Base-by-base conservation (phyloP, 805 yeast species). In the Myxozyma monticola region DNA sequence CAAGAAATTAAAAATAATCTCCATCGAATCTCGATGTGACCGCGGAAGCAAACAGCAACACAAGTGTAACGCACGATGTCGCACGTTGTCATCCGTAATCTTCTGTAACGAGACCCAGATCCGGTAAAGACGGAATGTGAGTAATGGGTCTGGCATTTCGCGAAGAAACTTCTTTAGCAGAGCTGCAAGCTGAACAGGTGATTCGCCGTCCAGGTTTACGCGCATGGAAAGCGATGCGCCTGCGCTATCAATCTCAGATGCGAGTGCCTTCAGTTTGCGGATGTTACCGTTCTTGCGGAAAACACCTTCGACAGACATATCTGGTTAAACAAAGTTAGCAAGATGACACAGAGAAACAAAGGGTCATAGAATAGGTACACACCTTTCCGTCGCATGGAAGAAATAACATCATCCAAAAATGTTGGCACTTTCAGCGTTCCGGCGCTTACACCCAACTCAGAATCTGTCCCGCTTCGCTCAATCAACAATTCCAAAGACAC, bases 271-370 rank as follows among this genome's bases (percentile, higher is more conserved):
- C 43, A 91, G 72, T 38, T 86, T 77, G 61, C 89, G 81, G 63
- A 93, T 90, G 65, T 93, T 93, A 63, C 99, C 99, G 65, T 93
- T 93, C 64, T 90, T 85, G 62, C 99, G 80, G 76, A 93, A 93
- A 3, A 93, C 84, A 52, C 99, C 99, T 68, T 93, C 99, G 8
- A 71, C 89, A 2, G 97, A 87, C 85, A 93, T 81, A 40, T 56
- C 60, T 53, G 21, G 24, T 24, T 9, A 22, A 22, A 15, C 18
- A 17, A 28, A 29, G 2, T 18, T 8, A 15, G 34, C 31, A 20
- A 26, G 41, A 6, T 12, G 1, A 14, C 33, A 33, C 12, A 30
- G 14, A 25, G 14, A 25, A 15, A 18, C 8, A 17, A 17, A 17
- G 20, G 10, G 15, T 18, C n/a, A 18, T 21, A 25, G 12, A 14